Conservation (phyloP, 1,139 yeast genomes). For the Sugiyamaella paludigena region DNA sequence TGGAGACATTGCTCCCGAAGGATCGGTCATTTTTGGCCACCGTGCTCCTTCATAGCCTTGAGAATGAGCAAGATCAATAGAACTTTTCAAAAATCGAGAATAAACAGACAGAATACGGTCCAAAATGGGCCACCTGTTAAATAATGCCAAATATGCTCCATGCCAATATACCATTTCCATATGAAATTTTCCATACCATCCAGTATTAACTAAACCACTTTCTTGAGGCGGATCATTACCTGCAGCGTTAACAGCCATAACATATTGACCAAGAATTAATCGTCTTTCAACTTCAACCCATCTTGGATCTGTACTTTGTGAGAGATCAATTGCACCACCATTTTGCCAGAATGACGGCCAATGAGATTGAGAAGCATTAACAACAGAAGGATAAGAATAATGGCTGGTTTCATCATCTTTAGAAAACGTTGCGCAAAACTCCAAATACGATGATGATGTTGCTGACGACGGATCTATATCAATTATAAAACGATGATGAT, state of each 20-base stretch:
- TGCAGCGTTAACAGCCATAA: conserved; percentile 15
- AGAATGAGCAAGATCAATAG: conserved; percentile 7
- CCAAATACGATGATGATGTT: not conserved
- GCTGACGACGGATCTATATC: not conserved
- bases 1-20: conserved; percentile 14
- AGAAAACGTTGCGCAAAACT: conserved; percentile 1
- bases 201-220: conserved; percentile 17
- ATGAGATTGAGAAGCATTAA: conserved; percentile 1
- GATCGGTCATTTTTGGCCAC: conserved; percentile 18
- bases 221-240: conserved; percentile 17
- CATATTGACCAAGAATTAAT: conserved; percentile 13
- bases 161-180: conserved; percentile 18
- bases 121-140: conserved; percentile 14
- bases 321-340: conserved; percentile 16
- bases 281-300: conserved; percentile 17
- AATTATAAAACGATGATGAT: conserved; percentile 1
- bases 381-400: not conserved
- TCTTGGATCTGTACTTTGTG: conserved; percentile 11
- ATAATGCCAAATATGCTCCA: conserved; percentile 14
- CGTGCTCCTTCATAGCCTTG: conserved; percentile 17
- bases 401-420: not conserved
- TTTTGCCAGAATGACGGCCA: conserved; percentile 14
- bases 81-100: conserved; percentile 6
- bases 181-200: conserved; percentile 19
- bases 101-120: conserved; percentile 11